Percentiles rank a stretch among this genome's conserved stretches.
phyloP scores from a whole-genome alignment of 768 basidiomycete genomes.

The Podaxis sp. region DNA sequence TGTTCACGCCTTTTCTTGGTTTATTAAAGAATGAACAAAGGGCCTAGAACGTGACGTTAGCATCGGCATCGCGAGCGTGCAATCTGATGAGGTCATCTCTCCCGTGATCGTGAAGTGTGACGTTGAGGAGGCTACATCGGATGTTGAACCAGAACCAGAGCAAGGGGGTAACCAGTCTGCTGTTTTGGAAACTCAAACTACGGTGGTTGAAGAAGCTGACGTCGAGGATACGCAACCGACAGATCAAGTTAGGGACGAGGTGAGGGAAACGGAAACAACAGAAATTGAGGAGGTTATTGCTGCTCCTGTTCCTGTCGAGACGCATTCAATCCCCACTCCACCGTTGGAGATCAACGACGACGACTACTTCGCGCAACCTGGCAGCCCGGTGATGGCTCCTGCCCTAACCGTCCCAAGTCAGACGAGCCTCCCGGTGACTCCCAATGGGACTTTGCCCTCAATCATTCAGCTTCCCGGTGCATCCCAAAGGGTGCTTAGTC shows the following conservation, averaged over 20 bases:
- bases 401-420: constrained; percentile 34
- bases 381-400: not conserved
- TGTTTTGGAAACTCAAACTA: not conserved
- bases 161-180: not conserved
- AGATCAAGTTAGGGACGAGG: not conserved
- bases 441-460: constrained; percentile 10
- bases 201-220: not conserved
- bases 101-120: constrained; percentile 3
- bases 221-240: not conserved
- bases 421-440: constrained; percentile 19
- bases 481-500: constrained; percentile 19
- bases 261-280: not conserved
- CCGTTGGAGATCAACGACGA: not conserved
- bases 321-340: not conserved
- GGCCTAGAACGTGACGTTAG: constrained; percentile 16
- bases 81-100: constrained; percentile 5
- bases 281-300: not conserved
- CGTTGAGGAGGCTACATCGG: constrained; percentile 1
- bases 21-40: constrained; percentile 16
- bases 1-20: not conserved
- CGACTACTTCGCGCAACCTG: constrained; percentile 11
- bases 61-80: constrained; percentile 2
- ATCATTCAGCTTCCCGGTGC: constrained; percentile 23
- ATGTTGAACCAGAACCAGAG: not conserved
- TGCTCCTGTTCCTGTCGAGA: not conserved